These are phyloP conservation scores for Cucurbita maxima DNA, from an alignment of 306 rosid genomes.

Conservation along the genomic window DNA sequence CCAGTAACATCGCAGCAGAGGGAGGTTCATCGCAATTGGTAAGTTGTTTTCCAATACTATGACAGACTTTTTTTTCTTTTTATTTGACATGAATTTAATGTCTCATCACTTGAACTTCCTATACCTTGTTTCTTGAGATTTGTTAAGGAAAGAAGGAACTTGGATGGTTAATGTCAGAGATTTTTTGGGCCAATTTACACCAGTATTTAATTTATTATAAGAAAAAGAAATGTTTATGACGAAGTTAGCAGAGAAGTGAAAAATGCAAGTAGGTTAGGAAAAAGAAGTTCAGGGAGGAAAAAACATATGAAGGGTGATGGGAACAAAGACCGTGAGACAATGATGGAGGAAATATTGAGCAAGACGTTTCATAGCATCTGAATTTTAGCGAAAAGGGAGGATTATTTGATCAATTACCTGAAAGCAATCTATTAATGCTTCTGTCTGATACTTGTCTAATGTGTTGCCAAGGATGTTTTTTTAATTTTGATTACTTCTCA, in stretches of 20 bases:
- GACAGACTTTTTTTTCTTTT: neutral
- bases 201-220: neutral
- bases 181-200: neutral
- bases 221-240: neutral
- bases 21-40: conserved; percentile 42
- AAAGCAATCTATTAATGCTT: neutral
- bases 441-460: neutral
- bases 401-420: neutral
- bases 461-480: neutral
- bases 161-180: neutral
- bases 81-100: neutral
- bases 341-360: neutral
- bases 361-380: neutral
- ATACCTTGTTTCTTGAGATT: neutral
- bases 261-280: neutral
- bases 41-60: conserved; percentile 13
- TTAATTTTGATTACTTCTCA: neutral
- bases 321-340: neutral
- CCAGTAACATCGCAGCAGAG: conserved; percentile 21
- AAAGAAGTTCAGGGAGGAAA: neutral
- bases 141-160: neutral
- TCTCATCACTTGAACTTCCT: neutral
- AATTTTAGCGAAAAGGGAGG: neutral
- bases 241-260: neutral
- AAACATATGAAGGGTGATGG: neutral